Evolutionary conservation across 192 early-diverging fungal species (phyloP).

Genomic region (Entophlyctis luteolus): DNA sequence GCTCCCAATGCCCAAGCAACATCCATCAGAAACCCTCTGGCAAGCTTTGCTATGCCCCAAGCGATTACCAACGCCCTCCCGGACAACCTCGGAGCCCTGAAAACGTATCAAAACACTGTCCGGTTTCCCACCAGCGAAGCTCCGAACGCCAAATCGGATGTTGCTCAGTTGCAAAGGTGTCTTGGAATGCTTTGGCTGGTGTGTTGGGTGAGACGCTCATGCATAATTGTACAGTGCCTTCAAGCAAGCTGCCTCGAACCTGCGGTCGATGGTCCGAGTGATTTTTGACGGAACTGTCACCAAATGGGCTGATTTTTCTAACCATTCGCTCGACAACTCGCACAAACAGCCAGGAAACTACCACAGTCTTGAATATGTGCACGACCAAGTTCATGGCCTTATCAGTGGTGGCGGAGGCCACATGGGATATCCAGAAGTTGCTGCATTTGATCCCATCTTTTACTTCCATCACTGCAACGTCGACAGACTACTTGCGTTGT

Average conservation of each 20-base stretch:
- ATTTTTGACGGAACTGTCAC: conserved; percentile 11
- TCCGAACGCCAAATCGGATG: neutral
- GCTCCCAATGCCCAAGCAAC: neutral
- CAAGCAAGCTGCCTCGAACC: neutral
- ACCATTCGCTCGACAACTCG: neutral
- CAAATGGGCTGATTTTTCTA: conserved; percentile 12
- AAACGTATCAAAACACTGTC: conserved; percentile 3
- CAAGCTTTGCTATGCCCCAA: neutral
- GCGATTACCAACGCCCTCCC: neutral
- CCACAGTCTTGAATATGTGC: conserved; percentile 11
- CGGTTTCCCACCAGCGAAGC: neutral
- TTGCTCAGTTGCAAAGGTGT: neutral
- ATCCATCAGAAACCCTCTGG: conserved; percentile 3
- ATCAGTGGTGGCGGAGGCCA: conserved; percentile 6
- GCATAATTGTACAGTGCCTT: neutral
- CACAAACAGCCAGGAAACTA: conserved; percentile 10
- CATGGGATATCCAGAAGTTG: conserved; percentile 14
- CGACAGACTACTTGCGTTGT: conserved; percentile 11
- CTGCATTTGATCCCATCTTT: conserved; percentile 15
- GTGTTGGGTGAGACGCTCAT: neutral
- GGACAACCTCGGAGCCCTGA: conserved; percentile 1
- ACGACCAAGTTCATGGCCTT: conserved; percentile 11
- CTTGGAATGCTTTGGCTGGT: neutral
- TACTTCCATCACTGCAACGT: conserved; percentile 23
- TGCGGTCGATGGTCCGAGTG: conserved; percentile 15